Evolutionary conservation across 768 basidiomycete species (phyloP).

Genomic region (Tephrocybe sp.): DNA sequence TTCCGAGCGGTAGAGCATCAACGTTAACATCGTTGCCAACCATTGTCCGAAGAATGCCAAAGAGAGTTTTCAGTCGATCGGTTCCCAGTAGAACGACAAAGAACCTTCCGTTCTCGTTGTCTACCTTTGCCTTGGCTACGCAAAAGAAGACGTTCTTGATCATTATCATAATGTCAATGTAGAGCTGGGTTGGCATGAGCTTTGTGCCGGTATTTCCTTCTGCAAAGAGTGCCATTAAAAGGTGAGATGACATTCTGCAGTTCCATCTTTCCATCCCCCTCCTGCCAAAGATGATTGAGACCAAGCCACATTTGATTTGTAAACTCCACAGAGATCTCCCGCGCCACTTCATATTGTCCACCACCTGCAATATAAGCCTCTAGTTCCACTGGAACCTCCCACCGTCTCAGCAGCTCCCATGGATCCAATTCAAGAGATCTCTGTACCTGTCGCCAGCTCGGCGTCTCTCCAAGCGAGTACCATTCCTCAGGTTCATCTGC

Average conservation of each 20-base stretch:
- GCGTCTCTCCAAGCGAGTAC: too few species aligned
- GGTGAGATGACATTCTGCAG: conserved; percentile 22
- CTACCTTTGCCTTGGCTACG: conserved; percentile 34
- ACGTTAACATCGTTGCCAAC: conserved; percentile 33
- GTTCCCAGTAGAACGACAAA: conserved; percentile 37
- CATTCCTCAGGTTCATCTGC: too few species aligned
- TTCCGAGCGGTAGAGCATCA: conserved; percentile 25
- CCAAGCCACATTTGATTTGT: too few species aligned
- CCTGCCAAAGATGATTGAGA: too few species aligned
- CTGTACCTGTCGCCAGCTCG: too few species aligned
- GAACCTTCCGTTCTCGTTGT: conserved; percentile 30
- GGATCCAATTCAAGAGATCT: too few species aligned
- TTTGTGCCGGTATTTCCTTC: background rate
- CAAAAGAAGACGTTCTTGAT: conserved; percentile 39
- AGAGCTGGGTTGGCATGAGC: conserved; percentile 20
- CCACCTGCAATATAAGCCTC: too few species aligned
- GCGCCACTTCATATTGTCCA: too few species aligned
- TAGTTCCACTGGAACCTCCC: too few species aligned
- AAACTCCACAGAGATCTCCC: too few species aligned
- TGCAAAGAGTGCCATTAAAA: conserved; percentile 15
- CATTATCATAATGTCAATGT: conserved; percentile 32
- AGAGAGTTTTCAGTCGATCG: conserved; percentile 31
- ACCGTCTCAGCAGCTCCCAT: too few species aligned
- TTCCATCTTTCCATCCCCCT: too few species aligned
- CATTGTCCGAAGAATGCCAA: conserved; percentile 36